Conservation (phyloP, 2,329 filamentous ascomycete genomes). For the Botrytis deweyae region DNA sequence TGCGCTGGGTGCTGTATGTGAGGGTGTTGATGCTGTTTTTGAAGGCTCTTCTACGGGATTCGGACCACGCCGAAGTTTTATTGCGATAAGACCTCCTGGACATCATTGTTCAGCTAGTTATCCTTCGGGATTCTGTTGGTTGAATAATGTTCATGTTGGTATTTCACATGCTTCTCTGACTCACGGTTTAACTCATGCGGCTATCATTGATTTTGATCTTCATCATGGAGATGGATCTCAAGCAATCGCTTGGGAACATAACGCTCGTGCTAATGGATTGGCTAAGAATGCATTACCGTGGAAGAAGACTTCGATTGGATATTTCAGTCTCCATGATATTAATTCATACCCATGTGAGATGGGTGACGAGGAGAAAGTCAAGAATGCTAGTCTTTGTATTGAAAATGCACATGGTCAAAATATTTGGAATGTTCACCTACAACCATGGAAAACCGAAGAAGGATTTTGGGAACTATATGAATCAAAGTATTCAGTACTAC, state of each 20-base stretch:
- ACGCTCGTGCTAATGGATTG: conserved; percentile 62
- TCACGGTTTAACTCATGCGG: conserved; percentile 88
- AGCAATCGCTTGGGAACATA: conserved; percentile 88
- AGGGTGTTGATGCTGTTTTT: conserved; percentile 87
- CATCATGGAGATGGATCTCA: conserved; percentile 97
- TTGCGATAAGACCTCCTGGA: conserved; percentile 87
- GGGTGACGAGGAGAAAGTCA: conserved; percentile 91
- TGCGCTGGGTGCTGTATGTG: conserved; percentile 87
- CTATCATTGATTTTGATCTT: conserved; percentile 65
- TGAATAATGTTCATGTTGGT: conserved; percentile 97
- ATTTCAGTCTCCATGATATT: conserved; percentile 96
- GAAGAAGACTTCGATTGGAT: conserved; percentile 87
- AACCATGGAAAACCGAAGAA: conserved; percentile 76
- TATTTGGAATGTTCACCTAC: conserved; percentile 93
- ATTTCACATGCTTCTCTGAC: conserved; percentile 85
- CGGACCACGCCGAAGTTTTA: conserved; percentile 76
- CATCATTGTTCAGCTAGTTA: conserved; percentile 90
- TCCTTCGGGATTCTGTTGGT: conserved; percentile 96
- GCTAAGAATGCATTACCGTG: conserved; percentile 70
- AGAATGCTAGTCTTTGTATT: conserved; percentile 89
- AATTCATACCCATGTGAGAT: conserved; percentile 96
- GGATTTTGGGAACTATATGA: conserved; percentile 93
- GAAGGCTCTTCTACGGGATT: conserved; percentile 45
- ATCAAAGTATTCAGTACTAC: conserved; percentile 68
- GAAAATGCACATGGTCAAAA: conserved; percentile 92